Percentiles rank a stretch among this genome's conserved stretches.
Conservation (phyloP, 228 moss, liverwort and hornwort genomes). For the Sphagnum magellanicum region DNA sequence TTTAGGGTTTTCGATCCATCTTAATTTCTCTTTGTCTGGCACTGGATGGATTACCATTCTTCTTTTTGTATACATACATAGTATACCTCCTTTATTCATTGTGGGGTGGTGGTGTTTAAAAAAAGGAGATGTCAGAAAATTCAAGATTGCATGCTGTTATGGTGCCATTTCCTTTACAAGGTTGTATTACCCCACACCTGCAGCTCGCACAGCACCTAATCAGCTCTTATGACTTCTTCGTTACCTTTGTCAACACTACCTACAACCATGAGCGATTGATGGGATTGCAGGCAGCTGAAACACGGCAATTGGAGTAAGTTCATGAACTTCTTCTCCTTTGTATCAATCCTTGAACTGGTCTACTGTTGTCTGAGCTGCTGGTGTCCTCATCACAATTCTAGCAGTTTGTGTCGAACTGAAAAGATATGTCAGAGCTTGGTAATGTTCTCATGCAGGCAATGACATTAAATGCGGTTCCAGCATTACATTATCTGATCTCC, state of each 20-base stretch:
- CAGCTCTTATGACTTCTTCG: constrained; percentile 6
- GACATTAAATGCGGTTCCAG: not conserved
- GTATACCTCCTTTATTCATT: too few relatives aligned
- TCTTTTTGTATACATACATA: too few relatives aligned
- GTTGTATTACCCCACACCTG: constrained; percentile 11
- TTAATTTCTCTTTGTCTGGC: too few relatives aligned
- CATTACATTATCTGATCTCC: too few relatives aligned
- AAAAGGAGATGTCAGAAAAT: too few relatives aligned
- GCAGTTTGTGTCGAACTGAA: not conserved
- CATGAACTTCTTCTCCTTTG: not conserved
- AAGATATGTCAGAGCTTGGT: not conserved
- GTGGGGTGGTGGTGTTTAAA: too few relatives aligned
- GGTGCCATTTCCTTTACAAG: constrained; percentile 14
- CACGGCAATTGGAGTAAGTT: constrained; percentile 8
- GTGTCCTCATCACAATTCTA: not conserved
- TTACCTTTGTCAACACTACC: constrained; percentile 13
- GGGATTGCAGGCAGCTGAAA: constrained; percentile 8
- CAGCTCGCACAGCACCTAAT: constrained; percentile 15
- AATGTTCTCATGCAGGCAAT: not conserved
- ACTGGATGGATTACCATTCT: too few relatives aligned
- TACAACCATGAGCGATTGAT: constrained; percentile 13
- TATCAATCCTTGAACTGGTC: not conserved
- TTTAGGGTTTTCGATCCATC: too few relatives aligned
- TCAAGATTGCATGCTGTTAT: not conserved
- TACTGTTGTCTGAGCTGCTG: not conserved